phyloP scores from a whole-genome alignment of 495 filamentous ascomycete genomes.

The Bathelium albidoporum region DNA sequence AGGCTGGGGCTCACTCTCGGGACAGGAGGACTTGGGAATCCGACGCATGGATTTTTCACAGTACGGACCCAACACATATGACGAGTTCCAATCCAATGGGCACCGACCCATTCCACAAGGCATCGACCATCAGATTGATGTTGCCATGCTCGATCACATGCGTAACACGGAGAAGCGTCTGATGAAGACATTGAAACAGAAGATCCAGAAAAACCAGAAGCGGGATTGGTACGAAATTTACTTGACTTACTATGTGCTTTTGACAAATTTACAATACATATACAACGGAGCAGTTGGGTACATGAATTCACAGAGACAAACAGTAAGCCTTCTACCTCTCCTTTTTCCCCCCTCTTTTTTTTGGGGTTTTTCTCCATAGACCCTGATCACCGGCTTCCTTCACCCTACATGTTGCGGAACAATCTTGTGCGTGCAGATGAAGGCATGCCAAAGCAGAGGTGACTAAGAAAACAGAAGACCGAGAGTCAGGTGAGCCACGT shows the following conservation, averaged over 20 bases:
- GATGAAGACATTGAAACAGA: conserved; percentile 8
- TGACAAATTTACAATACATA: conserved; percentile 20
- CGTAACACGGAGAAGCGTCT: conserved; percentile 12
- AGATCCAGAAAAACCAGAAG: conserved; percentile 10
- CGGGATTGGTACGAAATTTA: conserved; percentile 22
- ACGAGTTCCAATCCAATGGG: conserved; percentile 17
- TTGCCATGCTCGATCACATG: conserved; percentile 17
- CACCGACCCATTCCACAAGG: conserved; percentile 15
- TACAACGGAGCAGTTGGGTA: conserved; percentile 14
- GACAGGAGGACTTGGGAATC: conserved; percentile 13
- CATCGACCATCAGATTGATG: conserved; percentile 20
- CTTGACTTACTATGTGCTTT: conserved; percentile 16
- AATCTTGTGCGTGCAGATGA: no score
- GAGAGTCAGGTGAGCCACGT: conserved; percentile 14
- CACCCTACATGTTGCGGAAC: no score
- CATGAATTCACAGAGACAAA: conserved; percentile 16
- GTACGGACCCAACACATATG: conserved; percentile 17
- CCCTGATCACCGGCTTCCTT: no score
- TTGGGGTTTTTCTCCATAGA: no score
- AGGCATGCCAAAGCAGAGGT: neutral
- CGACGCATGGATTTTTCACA: conserved; percentile 10
- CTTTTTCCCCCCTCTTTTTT: neutral
- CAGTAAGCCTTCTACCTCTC: conserved; percentile 11
- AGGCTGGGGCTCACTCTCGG: conserved; percentile 17
- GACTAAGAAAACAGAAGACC: conserved; percentile 7